Conservation (phyloP, 2,329 filamentous ascomycete genomes). For the Hysterium pulicare region DNA sequence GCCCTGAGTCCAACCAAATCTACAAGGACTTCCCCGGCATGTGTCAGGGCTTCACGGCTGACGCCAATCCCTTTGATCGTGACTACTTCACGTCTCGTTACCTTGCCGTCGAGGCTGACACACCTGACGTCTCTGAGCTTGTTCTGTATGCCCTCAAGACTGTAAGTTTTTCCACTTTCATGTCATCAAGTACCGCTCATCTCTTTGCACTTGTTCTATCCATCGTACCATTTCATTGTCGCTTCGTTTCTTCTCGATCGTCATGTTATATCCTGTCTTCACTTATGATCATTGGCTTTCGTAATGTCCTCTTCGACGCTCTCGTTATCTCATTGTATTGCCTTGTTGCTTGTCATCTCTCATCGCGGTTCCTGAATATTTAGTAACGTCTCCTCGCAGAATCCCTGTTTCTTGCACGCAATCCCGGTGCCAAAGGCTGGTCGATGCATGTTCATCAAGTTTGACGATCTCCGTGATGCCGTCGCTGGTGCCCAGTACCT, state of each 20-base stretch:
- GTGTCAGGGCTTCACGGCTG: slow-evolving; percentile 22
- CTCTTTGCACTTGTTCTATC: too few species aligned
- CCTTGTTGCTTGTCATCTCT: not conserved
- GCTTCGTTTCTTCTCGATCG: not conserved
- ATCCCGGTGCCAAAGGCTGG: slow-evolving; percentile 8
- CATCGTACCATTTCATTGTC: not conserved
- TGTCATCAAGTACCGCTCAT: too few species aligned
- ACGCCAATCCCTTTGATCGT: slow-evolving; percentile 17
- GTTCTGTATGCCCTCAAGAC: slow-evolving; percentile 12
- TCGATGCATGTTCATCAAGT: slow-evolving; percentile 25
- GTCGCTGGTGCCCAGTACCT: slow-evolving; percentile 23
- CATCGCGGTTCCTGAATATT: too few species aligned
- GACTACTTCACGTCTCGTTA: slow-evolving; percentile 24
- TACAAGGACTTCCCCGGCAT: too few species aligned
- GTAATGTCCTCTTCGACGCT: not conserved
- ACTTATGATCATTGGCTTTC: not conserved
- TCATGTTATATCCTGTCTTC: not conserved
- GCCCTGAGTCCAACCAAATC: too few species aligned
- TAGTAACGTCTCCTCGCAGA: not conserved
- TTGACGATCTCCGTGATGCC: slow-evolving; percentile 40
- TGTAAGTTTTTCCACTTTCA: slow-evolving; percentile 20
- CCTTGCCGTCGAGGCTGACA: slow-evolving; percentile 17
- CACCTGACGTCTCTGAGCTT: slow-evolving; percentile 15
- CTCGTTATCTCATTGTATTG: not conserved
- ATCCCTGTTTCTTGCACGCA: slow-evolving; percentile 17